A percentile compares a stretch with the other conserved stretches of the same genome.
Evolutionary conservation across 2,329 filamentous ascomycete genomes (phyloP).

Genomic region (Exophiala lecanii-corni): DNA sequence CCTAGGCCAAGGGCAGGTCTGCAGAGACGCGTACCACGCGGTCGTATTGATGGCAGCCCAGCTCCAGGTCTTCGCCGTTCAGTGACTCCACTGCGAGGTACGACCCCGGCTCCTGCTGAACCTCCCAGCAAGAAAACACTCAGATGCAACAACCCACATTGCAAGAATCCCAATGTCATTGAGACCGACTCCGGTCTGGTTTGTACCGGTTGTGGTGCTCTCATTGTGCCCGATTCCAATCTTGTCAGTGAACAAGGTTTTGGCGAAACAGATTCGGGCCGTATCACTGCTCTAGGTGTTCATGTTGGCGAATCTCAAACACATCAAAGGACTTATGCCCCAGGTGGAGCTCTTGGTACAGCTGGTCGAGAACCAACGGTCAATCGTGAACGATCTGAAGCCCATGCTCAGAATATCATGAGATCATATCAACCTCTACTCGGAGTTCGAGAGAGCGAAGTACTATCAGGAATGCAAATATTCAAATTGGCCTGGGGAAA

Average conservation of each 20-base stretch:
- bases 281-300: constrained; percentile 84
- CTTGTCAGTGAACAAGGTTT: constrained; percentile 92
- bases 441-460: constrained; percentile 60
- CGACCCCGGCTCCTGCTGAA: constrained; percentile 11
- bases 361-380: constrained; percentile 29
- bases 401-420: constrained; percentile 40
- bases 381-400: constrained; percentile 29
- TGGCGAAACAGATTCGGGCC: constrained; percentile 78
- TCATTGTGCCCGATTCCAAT: constrained; percentile 73
- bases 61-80: constrained; percentile 15
- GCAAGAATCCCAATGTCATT: constrained; percentile 42
- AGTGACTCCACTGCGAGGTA: constrained; percentile 14
- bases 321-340: constrained; percentile 55
- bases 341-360: constrained; percentile 41
- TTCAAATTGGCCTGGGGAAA: constrained; percentile 70
- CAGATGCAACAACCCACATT: constrained; percentile 43
- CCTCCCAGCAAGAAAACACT: constrained; percentile 10
- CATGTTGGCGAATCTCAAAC: constrained; percentile 83
- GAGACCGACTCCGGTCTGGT: constrained; percentile 49
- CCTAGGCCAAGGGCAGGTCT: constrained; percentile 16
- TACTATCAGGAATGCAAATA: constrained; percentile 52
- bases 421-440: constrained; percentile 59
- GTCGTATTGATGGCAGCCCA: constrained; percentile 21
- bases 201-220: constrained; percentile 78
- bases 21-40: constrained; percentile 11